phyloP scores from a whole-genome alignment of 2,329 filamentous ascomycete genomes.

The Hysterium pulicare region DNA sequence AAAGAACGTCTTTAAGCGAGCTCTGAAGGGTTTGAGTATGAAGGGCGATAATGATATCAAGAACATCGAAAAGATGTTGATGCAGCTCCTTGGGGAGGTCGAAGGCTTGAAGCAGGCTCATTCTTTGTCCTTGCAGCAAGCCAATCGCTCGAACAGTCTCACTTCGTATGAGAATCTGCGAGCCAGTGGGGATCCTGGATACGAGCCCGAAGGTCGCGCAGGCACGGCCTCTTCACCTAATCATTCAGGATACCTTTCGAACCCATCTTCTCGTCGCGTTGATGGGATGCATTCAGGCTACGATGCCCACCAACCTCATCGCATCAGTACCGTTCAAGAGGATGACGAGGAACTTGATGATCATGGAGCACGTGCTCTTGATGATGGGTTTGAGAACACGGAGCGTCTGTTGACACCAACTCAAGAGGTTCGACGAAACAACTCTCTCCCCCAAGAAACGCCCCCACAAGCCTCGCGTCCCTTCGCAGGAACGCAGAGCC shows the following conservation, averaged over 20 bases:
- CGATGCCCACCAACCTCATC: conserved; percentile 61
- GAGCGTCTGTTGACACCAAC: conserved; percentile 61
- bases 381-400: conserved; percentile 57
- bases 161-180: conserved; percentile 69
- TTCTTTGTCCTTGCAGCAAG: conserved; percentile 25
- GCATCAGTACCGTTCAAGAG: conserved; percentile 87
- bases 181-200: conserved; percentile 67
- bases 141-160: conserved; percentile 47
- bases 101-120: conserved; percentile 57
- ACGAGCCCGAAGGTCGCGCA: conserved; percentile 78
- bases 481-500: conserved; percentile 55
- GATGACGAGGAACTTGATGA: conserved; percentile 75
- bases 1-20: conserved; percentile 88
- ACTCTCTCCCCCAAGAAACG: conserved; percentile 37
- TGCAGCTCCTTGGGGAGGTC: conserved; percentile 87
- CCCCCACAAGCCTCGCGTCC: conserved; percentile 52
- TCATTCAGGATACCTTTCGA: conserved; percentile 72
- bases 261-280: conserved; percentile 51
- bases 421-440: conserved; percentile 46
- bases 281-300: conserved; percentile 48
- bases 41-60: conserved; percentile 85
- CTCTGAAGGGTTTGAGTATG: conserved; percentile 83
- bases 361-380: conserved; percentile 46
- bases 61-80: conserved; percentile 68
- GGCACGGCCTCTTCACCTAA: conserved; percentile 71